Conservation (phyloP, 108 stramenopile species). For the Cylindrotheca fusiformis region DNA sequence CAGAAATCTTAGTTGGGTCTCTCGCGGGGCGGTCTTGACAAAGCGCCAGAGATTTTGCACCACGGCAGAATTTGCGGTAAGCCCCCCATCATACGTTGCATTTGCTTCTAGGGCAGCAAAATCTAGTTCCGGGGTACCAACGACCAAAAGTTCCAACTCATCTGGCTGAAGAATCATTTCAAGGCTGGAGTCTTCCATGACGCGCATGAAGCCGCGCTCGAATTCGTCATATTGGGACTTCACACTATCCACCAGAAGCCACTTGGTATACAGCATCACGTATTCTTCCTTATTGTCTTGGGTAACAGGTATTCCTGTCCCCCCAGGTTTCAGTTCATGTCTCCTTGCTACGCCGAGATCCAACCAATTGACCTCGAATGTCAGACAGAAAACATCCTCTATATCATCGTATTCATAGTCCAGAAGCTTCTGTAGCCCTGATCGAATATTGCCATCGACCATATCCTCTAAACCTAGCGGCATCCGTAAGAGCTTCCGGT, state of each 20-base stretch:
- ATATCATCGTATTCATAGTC: conserved; percentile 86
- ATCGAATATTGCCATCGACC: conserved; percentile 72
- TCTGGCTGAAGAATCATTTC: conserved; percentile 76
- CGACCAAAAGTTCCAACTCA: conserved; percentile 88
- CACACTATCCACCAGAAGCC: conserved; percentile 82
- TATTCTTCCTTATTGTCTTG: conserved; percentile 83
- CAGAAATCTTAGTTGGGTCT: conserved; percentile 71
- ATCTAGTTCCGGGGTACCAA: conserved; percentile 83
- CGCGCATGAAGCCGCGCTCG: conserved; percentile 63
- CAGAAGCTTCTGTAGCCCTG: conserved; percentile 77
- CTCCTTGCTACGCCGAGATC: conserved; percentile 61
- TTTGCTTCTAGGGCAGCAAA: conserved; percentile 72
- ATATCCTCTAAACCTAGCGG: conserved; percentile 81
- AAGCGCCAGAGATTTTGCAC: conserved; percentile 81
- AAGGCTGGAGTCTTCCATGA: conserved; percentile 71
- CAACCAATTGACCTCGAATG: conserved; percentile 72
- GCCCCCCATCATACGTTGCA: conserved; percentile 83
- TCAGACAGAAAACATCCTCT: conserved; percentile 83
- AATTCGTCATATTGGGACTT: conserved; percentile 74
- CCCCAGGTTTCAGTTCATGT: conserved; percentile 84
- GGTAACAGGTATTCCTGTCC: conserved; percentile 77
- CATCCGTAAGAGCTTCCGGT: conserved; percentile 80
- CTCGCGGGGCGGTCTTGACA: conserved; percentile 41
- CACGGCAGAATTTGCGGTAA: conserved; percentile 46
- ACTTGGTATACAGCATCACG: conserved; percentile 79